A percentile compares a stretch with the other conserved stretches of the same genome.
Conservation (phyloP, 106 monocot species). For the Dendrobium nobile region DNA sequence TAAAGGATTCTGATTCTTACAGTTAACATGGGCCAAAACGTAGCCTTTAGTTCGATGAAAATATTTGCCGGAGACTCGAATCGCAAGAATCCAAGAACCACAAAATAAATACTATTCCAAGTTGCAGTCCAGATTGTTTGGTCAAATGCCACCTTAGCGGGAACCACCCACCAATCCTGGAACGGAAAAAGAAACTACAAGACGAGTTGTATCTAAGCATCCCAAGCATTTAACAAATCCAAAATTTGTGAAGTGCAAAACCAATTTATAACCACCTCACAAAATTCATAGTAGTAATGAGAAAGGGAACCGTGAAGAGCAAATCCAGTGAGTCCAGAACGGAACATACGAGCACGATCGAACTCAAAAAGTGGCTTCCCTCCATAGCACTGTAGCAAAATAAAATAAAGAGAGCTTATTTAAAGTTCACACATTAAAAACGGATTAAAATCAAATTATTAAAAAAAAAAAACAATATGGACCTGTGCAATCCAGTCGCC, state of each 20-base stretch:
- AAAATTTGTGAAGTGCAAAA: not conserved
- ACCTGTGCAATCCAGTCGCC: constrained; percentile 99
- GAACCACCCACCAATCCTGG: constrained; percentile 93
- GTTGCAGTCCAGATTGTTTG: constrained; percentile 90
- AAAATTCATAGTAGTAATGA: constrained; percentile 88
- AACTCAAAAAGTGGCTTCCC: constrained; percentile 95
- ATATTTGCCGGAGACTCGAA: constrained; percentile 64
- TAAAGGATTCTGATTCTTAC: constrained; percentile 38
- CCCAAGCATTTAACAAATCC: not conserved
- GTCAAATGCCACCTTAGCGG: constrained; percentile 79
- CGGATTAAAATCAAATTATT: not conserved
- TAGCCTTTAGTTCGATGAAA: constrained; percentile 58
- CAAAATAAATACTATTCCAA: constrained; percentile 87
- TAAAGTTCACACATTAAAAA: not conserved
- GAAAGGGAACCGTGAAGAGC: constrained; percentile 94
- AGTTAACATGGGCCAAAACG: constrained; percentile 88
- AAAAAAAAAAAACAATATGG: constrained; percentile 3
- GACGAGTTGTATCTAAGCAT: constrained; percentile 5
- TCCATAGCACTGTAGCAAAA: constrained; percentile 74
- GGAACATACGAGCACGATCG: constrained; percentile 76
- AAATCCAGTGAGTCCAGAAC: constrained; percentile 89
- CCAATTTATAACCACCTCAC: constrained; percentile 48
- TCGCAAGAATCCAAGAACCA: constrained; percentile 70
- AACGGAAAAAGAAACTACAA: constrained; percentile 80
- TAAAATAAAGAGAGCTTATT: not conserved